Percentiles rank a stretch among this genome's conserved stretches.
phyloP scores from a whole-genome alignment of 2,329 filamentous ascomycete genomes.

The Neofusicoccum umdonicola region DNA sequence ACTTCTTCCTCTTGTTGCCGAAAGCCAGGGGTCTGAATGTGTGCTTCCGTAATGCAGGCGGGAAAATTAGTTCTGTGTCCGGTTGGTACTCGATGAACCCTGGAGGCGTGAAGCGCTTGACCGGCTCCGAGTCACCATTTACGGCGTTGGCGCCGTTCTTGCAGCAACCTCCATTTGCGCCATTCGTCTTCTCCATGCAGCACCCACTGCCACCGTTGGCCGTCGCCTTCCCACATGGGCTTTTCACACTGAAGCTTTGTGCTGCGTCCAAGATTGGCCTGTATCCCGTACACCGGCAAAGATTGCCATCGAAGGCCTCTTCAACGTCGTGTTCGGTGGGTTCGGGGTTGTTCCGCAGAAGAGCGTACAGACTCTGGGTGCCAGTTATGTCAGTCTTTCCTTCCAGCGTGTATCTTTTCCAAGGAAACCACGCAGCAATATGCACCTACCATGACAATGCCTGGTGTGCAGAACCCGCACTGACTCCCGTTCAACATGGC shows the following conservation, averaged over 20 bases:
- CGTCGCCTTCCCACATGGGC: constrained; percentile 54
- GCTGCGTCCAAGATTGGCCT: constrained; percentile 91
- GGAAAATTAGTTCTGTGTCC: constrained; percentile 93
- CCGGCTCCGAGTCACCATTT: constrained; percentile 41
- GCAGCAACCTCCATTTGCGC: constrained; percentile 43
- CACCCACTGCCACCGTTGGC: constrained; percentile 64
- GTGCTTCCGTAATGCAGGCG: constrained; percentile 78
- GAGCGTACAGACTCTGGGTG: constrained; percentile 78
- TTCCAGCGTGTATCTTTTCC: not conserved
- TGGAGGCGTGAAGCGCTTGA: constrained; percentile 73
- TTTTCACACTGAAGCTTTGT: constrained; percentile 73
- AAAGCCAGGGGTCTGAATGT: constrained; percentile 79
- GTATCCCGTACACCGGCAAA: constrained; percentile 95
- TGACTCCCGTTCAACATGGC: constrained; percentile 90
- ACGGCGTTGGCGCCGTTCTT: constrained; percentile 39
- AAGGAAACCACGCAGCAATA: not conserved
- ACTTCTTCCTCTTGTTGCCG: constrained; percentile 91
- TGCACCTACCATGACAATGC: constrained; percentile 76
- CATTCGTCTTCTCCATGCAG: constrained; percentile 62
- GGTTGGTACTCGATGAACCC: constrained; percentile 93
- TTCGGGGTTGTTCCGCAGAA: constrained; percentile 77
- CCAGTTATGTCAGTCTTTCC: not conserved
- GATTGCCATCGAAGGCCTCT: constrained; percentile 94
- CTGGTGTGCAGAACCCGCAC: constrained; percentile 93
- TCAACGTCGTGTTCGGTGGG: constrained; percentile 83